Percentiles rank a stretch among this genome's conserved stretches.
phyloP scores from a whole-genome alignment of 2,329 filamentous ascomycete genomes.

The Aspergillus pseudoterreus region DNA sequence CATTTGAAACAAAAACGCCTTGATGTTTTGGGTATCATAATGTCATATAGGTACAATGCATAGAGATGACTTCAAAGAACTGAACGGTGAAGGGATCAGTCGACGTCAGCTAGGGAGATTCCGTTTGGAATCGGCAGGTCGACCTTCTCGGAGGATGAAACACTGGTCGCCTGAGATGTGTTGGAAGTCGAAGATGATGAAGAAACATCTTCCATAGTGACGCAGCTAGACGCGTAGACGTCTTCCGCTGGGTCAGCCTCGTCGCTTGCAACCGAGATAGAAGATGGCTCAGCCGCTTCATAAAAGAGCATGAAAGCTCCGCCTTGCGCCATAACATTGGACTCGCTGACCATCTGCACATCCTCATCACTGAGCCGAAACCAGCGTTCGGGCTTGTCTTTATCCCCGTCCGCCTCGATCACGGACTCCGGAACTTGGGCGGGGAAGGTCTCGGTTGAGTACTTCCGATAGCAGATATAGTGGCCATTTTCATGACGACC shows the following conservation, averaged over 20 bases:
- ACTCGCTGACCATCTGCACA: conserved; percentile 70
- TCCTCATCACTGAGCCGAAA: conserved; percentile 89
- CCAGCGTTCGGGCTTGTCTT: conserved; percentile 59
- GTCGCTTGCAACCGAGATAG: background rate
- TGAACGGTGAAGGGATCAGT: conserved; percentile 7
- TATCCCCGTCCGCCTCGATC: conserved; percentile 29
- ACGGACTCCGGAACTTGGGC: conserved; percentile 28
- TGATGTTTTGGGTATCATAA: conserved; percentile 17
- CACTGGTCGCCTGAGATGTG: conserved; percentile 27
- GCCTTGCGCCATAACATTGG: conserved; percentile 67
- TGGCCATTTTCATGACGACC: conserved; percentile 93
- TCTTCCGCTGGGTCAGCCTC: conserved; percentile 4
- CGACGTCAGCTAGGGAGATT: conserved; percentile 5
- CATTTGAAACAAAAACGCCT: no score
- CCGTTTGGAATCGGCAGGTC: conserved; percentile 5
- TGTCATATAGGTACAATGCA: no score
- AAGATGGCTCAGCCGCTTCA: conserved; percentile 59
- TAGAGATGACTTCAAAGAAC: no score
- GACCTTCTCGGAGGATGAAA: conserved; percentile 19
- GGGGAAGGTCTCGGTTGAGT: conserved; percentile 45
- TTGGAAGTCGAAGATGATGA: conserved; percentile 24
- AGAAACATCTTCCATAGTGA: conserved; percentile 25
- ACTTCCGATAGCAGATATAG: conserved; percentile 85
- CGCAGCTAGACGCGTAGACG: conserved; percentile 16
- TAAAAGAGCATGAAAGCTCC: conserved; percentile 98